Base-by-base conservation (phyloP, 192 early-diverging fungal species). In the Backusella westeae region DNA sequence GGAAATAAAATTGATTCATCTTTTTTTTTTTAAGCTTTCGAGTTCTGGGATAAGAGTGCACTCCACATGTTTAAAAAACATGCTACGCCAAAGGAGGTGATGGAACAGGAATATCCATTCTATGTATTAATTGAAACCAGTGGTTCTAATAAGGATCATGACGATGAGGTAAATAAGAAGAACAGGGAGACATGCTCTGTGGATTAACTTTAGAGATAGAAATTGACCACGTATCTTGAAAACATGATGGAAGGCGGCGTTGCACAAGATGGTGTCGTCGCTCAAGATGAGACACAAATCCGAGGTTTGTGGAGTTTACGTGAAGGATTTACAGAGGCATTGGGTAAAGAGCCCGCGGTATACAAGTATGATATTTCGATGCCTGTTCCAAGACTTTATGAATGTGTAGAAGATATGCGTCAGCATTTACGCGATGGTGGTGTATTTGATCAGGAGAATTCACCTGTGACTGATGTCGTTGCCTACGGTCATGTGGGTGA, bases 401-500 rank as follows among this genome's bases (percentile, higher is more conserved):
- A 93, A 65, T 81, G 94, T 35, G 96, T 97, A 10, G 85, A 91
- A 77, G 94, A 93, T 34, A 92, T 97, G 88, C 86, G 87, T n/a
- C 71, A 80, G 34, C 90, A 87, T 21, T 86, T 99, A 5, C 83
- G 84, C 41, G 38, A 81, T 3, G 83, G 76, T 8, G 89, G 90
- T 7, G 83, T 95, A 26, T 90, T 87, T 79, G 78, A 73, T 59
- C 85, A 90, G 7, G 83, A 83, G 0, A 86, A 86, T 17, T 80
- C 82, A 10, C 81, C 84, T 0, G 90, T 96, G 9, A 92, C 84
- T 66, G 81, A 90, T 26, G 93, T 99, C 8, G 92, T 94, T 75
- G 97, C 95, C 29, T 99, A 94, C 84, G 97, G 97, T 19, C 98
- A 99, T 78, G 89, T 99, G 59, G 98, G 98, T 38, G 98, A 99